Base-by-base conservation (phyloP, 2,329 filamentous ascomycete species). In the Pseudocercospora vitis region DNA sequence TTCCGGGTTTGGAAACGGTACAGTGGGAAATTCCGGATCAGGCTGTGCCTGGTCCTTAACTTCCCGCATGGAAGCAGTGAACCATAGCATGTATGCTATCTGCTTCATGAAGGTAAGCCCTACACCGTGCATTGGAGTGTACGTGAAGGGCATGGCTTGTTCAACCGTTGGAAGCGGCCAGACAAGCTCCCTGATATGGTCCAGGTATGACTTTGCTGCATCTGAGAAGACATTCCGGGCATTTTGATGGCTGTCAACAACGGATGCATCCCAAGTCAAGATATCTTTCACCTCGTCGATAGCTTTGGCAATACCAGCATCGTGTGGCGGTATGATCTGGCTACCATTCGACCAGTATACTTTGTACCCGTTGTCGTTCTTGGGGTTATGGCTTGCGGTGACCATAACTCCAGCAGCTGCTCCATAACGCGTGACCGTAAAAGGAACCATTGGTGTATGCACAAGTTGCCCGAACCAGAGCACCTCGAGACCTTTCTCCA, bases 291-390 rank as follows among this genome's bases (percentile, higher is more conserved):
- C 83, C 29, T 76, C 65, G 31, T 76, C 69, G 46, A 86, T 86
- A 2, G 78, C 76, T 29, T 71, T 70, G 3, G 81, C 78, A 51
- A 86, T 86, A 24, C 80, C 78, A 16, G 64, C 71, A 59, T 86
- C 83, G 57, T 81, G 78, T 3, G 83, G 83, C 7, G 81, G 77
- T 49, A 85, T 84, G 59, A 86, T 86, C 65, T 86, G 83, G 62
- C 81, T 83, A 2, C 82, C 83, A 63, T 85, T 85, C 12, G 73
- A 74, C 73, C 81, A 84, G 70, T 86, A 86, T 7, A 86, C 83
- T 70, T 86, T 86, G 70, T 86, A 86, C 16, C 83, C 83, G 64
- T 86, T 86, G 65, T 86, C 82, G 60, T 79, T 73, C 40, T 81
- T 78, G 11, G 83, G 82, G 60, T 86, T 86, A 68, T 85, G 82